phyloP scores from a whole-genome alignment of 73 alveolate genomes.

The Paramecium caudatum region DNA sequence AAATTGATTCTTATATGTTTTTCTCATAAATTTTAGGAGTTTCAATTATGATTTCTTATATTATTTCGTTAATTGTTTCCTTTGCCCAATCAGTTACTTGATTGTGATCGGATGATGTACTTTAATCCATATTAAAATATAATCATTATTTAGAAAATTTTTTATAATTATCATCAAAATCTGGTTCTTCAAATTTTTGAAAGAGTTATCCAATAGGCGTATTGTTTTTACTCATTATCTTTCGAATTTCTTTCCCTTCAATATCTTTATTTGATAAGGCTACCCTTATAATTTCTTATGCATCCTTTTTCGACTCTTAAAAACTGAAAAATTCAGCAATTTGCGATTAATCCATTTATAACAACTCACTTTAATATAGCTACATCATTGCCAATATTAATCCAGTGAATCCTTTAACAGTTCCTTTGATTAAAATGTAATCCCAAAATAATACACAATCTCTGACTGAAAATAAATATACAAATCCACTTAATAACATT shows the following conservation, averaged over 20 bases:
- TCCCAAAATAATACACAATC: conserved; percentile 48
- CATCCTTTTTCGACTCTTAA: background rate
- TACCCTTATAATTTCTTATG: background rate
- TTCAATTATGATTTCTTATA: no score
- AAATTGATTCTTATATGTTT: no score
- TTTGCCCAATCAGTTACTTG: no score
- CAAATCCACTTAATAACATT: conserved; percentile 36
- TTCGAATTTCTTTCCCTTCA: background rate
- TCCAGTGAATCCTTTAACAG: background rate
- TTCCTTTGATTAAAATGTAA: conserved; percentile 51
- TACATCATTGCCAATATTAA: conserved; percentile 8
- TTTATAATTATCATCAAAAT: no score
- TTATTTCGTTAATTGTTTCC: no score
- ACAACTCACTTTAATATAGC: background rate
- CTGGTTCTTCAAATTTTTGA: no score
- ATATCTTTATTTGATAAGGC: background rate
- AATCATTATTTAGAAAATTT: no score
- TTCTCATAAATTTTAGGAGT: no score
- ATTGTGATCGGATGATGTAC: no score
- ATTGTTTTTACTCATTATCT: background rate
- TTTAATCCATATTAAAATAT: no score
- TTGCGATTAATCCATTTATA: background rate
- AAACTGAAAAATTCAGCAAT: background rate
- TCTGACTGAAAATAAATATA: background rate
- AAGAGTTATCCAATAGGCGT: no score